Evolutionary conservation across 441 rosid species (phyloP).

Genomic region (Dalechampia spathulata): DNA sequence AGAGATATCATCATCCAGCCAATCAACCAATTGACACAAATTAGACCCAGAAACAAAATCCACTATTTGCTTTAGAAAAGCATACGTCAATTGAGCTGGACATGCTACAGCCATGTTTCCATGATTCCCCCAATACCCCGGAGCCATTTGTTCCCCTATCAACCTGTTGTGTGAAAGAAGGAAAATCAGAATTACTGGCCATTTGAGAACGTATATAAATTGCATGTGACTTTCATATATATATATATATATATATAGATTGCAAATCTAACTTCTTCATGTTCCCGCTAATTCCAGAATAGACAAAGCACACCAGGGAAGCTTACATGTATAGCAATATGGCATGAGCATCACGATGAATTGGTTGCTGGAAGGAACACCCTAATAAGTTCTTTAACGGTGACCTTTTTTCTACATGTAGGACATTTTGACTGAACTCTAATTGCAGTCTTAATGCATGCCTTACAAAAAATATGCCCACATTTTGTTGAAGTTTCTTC

Average conservation of each 20-base stretch:
- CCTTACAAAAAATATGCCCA: conserved; percentile 90
- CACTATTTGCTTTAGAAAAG: conserved; percentile 3
- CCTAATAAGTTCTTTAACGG: conserved; percentile 57
- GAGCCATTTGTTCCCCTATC: conserved; percentile 12
- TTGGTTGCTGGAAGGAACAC: conserved; percentile 77
- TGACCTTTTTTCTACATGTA: conserved; percentile 68
- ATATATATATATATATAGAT: too few relatives aligned
- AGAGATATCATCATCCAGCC: too few relatives aligned
- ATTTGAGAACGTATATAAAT: too few relatives aligned
- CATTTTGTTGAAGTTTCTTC: conserved; percentile 86
- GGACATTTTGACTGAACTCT: conserved; percentile 66
- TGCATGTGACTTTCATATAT: too few relatives aligned
- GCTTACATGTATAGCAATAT: conserved; percentile 30
- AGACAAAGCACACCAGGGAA: conserved; percentile 1
- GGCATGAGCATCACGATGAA: conserved; percentile 26
- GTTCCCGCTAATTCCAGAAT: neutral
- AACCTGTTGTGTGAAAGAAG: conserved; percentile 17
- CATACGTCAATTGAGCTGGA: too few relatives aligned
- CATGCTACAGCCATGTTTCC: conserved; percentile 7
- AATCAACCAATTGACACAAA: neutral
- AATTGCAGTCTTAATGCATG: conserved; percentile 62
- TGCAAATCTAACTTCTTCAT: too few relatives aligned
- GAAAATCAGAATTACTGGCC: too few relatives aligned
- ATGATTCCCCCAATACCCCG: neutral
- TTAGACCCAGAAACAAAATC: conserved; percentile 3